Conservation (phyloP, 163 green algal species). For the Chloromonas sp. region DNA sequence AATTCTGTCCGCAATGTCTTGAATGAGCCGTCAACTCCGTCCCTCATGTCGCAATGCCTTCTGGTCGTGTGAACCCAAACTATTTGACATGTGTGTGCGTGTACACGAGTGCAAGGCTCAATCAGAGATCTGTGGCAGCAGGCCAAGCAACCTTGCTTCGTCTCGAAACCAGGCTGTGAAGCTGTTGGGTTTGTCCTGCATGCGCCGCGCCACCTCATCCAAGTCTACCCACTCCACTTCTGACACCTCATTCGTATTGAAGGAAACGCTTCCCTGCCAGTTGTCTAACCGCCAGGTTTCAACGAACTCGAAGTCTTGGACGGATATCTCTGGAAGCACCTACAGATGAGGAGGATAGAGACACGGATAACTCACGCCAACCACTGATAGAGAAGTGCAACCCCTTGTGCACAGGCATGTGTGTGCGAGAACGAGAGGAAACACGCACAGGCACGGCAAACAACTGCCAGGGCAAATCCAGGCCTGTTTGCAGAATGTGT, state of each 20-base stretch:
- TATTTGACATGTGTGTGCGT: too few relatives aligned
- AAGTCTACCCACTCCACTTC: conserved; percentile 18
- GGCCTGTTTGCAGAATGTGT: too few relatives aligned
- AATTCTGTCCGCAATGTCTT: too few relatives aligned
- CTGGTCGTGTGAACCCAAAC: too few relatives aligned
- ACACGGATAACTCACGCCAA: not conserved
- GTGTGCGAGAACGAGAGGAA: not conserved
- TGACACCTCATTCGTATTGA: conserved; percentile 24
- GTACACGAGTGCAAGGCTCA: too few relatives aligned
- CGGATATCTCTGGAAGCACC: not conserved
- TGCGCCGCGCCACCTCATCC: not conserved
- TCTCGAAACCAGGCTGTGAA: not conserved
- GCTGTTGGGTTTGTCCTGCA: not conserved
- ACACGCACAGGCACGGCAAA: not conserved
- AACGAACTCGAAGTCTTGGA: conserved; percentile 57
- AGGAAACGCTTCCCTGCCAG: conserved; percentile 24
- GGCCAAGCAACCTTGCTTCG: not conserved
- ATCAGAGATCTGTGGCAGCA: not conserved
- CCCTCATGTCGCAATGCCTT: too few relatives aligned
- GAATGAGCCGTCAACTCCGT: too few relatives aligned
- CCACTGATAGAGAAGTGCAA: too few relatives aligned
- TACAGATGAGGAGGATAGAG: not conserved
- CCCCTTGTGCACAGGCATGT: not conserved
- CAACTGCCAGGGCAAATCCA: conserved; percentile 4
- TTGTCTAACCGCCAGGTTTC: conserved; percentile 42